Conservation (phyloP, 192 early-diverging fungal genomes). For the Dissophora ornata region DNA sequence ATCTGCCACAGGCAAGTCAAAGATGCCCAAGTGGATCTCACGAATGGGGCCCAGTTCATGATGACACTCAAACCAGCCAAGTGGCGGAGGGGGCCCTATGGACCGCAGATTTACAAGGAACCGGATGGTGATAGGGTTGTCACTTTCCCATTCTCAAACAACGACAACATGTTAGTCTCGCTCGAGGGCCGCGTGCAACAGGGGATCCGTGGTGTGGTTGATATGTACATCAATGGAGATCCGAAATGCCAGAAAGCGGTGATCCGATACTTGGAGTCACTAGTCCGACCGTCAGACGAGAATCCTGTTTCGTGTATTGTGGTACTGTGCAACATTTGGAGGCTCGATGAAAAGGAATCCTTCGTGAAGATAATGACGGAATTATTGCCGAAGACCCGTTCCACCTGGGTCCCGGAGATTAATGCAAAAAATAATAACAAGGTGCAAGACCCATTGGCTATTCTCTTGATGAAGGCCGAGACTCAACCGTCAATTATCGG, state of each 20-base stretch:
- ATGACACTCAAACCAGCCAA: not conserved
- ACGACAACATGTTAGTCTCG: not conserved
- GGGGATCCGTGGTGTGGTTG: not conserved
- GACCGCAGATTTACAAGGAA: no score
- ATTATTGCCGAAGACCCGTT: not conserved
- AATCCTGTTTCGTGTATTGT: constrained; percentile 1
- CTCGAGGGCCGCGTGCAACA: not conserved
- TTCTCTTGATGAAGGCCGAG: not conserved
- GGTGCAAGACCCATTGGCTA: constrained; percentile 1
- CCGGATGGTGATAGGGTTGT: not conserved
- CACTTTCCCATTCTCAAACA: not conserved
- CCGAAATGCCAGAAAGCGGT: not conserved
- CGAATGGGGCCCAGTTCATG: not conserved
- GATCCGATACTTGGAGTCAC: not conserved
- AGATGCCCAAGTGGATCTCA: not conserved
- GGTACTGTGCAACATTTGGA: not conserved
- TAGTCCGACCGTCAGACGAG: not conserved
- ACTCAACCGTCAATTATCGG: not conserved
- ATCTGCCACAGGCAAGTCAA: not conserved
- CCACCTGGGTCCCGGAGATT: constrained; percentile 29
- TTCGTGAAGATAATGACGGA: not conserved
- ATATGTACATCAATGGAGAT: not conserved
- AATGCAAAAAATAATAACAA: not conserved
- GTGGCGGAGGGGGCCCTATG: no score
- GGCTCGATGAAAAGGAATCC: not conserved